Base-by-base conservation (phyloP, 306 rosid species). In the Ammopiptanthus mongolicus region DNA sequence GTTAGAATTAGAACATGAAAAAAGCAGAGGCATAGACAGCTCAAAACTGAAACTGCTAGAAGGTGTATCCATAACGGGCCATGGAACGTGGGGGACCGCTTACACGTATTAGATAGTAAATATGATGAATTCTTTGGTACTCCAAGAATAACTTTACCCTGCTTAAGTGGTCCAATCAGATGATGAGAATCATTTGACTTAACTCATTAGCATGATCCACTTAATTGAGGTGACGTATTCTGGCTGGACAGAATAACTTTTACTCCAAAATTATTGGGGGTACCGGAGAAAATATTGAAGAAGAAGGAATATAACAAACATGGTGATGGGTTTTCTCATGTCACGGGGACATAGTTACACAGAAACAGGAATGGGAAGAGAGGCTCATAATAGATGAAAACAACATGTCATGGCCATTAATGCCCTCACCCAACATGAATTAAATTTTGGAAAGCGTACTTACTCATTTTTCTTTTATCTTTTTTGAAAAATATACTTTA, bases 401-500 rank as follows among this genome's bases (percentile, higher is more conserved):
- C 64, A 68, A 73, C 69, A 52, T 60, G 44, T 67, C 80, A 5
- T 47, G 55, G 22, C 41, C 80, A 69, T 63, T 62, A 69, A 79
- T 10, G 0, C 47, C 36, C 83, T 74, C 84, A 87, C 84, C 91
- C 21, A 87, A 87, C 88, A 6, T 44, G 6, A 52, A 63, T 34
- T 62, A 19, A 66, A 59, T 77, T 44, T 46, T 48, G 33, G 67
- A 37, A 6, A 47, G 48, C 44, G 13, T 64, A 52, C 14, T 33
- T 51, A 21, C 69, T 61, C 29, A 31, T 13, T 17, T 61, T 31
- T 3, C 3, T 44, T 13, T 3, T n/a, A n/a, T n/a, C n/a, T 2
- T 42, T 13, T 44, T 44, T 13, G 15, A 44, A 42, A 42, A 48
- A 18, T 14, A 5, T 41, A 41, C n/a, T 41, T 41, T 11, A 13